Base-by-base conservation (phyloP, 495 filamentous ascomycete genomes). In the Penicillium maclennaniae region DNA sequence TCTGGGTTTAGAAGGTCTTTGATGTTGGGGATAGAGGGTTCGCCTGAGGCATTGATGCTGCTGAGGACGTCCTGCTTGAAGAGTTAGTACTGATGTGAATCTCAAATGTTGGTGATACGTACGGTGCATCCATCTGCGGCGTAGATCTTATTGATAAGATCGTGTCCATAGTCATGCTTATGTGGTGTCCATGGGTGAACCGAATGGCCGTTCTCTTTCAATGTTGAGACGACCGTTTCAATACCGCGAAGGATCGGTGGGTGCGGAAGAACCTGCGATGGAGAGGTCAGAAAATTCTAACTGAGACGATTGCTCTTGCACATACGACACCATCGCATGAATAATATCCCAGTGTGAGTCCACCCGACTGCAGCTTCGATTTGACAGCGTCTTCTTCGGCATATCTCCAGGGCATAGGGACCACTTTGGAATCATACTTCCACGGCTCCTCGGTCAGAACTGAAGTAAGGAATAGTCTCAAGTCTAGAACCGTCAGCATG, bases 11-110 rank as follows among this genome's bases (percentile, higher is more conserved):
- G 59, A 0, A 74, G 58, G 27, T 69, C 68, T n/a, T 62, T 56
- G 47, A 76, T 65, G 38, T 72, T 68, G 14, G 69, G 64, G 25
- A 78, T 77, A 0, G 69, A 56, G 1, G 78, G 78, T 48, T 79
- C 76, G 10, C 76, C 76, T 1, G 75, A 76, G 31, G 70, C 69
- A 10, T 62, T 60, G 25, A 79, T 65, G 15, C 69, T 59, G 7
- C 47, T 45, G 40, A 68, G 63, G 25, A 79, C 61, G 47, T 74
- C 68, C 54, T 64, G 38, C 1, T 40, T 7, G 38, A n/a, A n/a
- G n/a, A 28, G 27, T 21, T 40, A 36, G 16, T 47, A n/a, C 8
- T 14, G 1, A 12, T 34, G 8, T 12, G 31, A 4, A 0, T 14
- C 31, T 34, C 0, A 34, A 26, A 6, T 21, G 15, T 6, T 12